Evolutionary conservation across 768 basidiomycete species (phyloP), one percentile per base, ranked within the genome.

Genomic region (Termitomyces sp.): DNA sequence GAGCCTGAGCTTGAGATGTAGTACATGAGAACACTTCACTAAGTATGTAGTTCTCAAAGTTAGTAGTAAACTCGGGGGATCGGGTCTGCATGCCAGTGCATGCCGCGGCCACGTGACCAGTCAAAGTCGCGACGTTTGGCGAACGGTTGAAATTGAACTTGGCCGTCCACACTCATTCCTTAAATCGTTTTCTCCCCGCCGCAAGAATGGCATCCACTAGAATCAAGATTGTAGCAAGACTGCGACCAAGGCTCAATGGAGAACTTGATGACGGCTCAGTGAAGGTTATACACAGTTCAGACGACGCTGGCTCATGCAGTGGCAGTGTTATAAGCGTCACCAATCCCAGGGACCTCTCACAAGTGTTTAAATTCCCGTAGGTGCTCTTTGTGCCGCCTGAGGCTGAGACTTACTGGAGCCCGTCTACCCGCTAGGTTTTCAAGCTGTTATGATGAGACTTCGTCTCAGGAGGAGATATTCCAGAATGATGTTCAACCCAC

Each of bases 301-400:
- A 74, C 59, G 65, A 69, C 32, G 27, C 37, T 27, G 27, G 51
- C 51, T 52, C 51, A n/a, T 52, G 2, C 51, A 67, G 80, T 40
- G 71, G 73, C 40, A 82, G 81, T 43, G 80, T 72, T 49, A 84
- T 92, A 58, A 77, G 77, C 24, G 88, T 92, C 5, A 74, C 81
- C 30, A 92, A 92, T 67, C 89, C 89, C 0, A 78, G 88, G 58
- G 86, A 89, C 68, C 65, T 78, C 0, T 76, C 76, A 22, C 86
- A 91, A 68, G 69, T 88, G n/a, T 91, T 91, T 70, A 87, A 85
- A 60, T 93, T 91, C 67, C 88, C 85, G 87, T 89, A 55, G 64
- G 84, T 73, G 1, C n/a, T 45, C 24, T 49, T 27, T 16, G 14
- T 14, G 1, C 6, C 4, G 12, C 4, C 9, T 12, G 16, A 13